Evolutionary conservation across 2,329 filamentous ascomycete species (phyloP), one percentile per base, ranked within the genome.

Genomic region (Tolypocladium ovalisporum): DNA sequence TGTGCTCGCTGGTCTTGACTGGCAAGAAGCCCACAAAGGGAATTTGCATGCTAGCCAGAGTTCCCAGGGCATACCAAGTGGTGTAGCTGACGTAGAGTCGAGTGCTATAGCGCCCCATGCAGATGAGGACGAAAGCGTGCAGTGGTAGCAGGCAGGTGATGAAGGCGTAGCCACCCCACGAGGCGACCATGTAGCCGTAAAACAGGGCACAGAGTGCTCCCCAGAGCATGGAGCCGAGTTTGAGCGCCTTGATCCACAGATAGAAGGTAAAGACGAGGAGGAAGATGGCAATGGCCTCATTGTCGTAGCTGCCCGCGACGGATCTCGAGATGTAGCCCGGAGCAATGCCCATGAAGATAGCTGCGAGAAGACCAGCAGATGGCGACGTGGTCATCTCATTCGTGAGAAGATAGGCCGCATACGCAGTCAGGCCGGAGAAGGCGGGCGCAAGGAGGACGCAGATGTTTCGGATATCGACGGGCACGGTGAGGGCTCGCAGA

Each of bases 111-210:
- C 94, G 81, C 55, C 95, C 95, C 93, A 99, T 99, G 76, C 88
- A 90, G 68, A 99, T 87, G 64, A 99, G 81, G 52, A 96, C 90
- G 66, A 99, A 92, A 9, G 90, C 86, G 74, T 99, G 94, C 64
- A 99, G 83, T 40, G 94, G 94, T 59, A 99, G 85, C 75, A 99
- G 78, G 72, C 96, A 97, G 60, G 95, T 99, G 70, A 99, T 99
- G 83, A 99, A 99, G 68, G 96, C 94, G 73, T 99, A 99, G 70
- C 94, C 94, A 81, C 94, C 94, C 94, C 94, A 99, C 22, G 95
- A 96, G 54, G 93, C 94, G 62, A 99, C 94, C 94, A 99, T 99
- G 84, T 99, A 99, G 69, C 94, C 94, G 75, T 99, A 99, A 77
- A 95, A 97, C 57, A 99, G 81, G 49, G 94, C 94, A 66, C 92